Conservation (phyloP, 352 stramenopile species). For the Lagenidium giganteum region DNA sequence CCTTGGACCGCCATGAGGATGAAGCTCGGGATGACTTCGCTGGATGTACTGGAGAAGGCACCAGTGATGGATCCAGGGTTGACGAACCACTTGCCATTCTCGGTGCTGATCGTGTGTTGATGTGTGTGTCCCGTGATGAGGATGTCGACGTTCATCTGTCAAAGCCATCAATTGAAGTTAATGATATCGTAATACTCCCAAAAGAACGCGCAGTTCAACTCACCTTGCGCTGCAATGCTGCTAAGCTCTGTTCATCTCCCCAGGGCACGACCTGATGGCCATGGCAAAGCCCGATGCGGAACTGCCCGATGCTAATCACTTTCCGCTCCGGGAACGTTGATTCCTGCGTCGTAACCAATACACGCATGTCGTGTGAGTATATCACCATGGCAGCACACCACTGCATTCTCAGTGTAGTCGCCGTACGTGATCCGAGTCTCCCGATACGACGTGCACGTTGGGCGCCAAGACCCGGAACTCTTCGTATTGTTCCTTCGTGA, state of each 20-base stretch:
- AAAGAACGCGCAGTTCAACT: background rate
- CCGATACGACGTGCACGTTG: slow-evolving; percentile 95
- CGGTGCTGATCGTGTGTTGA: slow-evolving; percentile 86
- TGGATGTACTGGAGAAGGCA: slow-evolving; percentile 84
- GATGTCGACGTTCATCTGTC: slow-evolving; percentile 96
- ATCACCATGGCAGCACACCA: background rate
- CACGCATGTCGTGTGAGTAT: background rate
- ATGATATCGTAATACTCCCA: too few species aligned
- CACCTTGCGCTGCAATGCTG: slow-evolving; percentile 86
- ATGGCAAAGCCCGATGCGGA: slow-evolving; percentile 96
- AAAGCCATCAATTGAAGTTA: background rate
- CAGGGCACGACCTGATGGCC: slow-evolving; percentile 95
- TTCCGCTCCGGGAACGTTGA: slow-evolving; percentile 92
- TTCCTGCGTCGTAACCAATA: slow-evolving; percentile 27
- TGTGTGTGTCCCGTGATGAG: slow-evolving; percentile 95
- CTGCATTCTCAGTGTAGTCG: background rate
- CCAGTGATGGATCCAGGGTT: slow-evolving; percentile 98
- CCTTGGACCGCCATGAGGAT: slow-evolving; percentile 98
- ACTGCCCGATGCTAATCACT: slow-evolving; percentile 94
- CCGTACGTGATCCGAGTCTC: slow-evolving; percentile 92
- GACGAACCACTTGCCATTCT: slow-evolving; percentile 95
- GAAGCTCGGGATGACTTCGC: slow-evolving; percentile 92
- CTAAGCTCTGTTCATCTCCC: slow-evolving; percentile 85
- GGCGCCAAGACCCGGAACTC: slow-evolving; percentile 93
- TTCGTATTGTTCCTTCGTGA: slow-evolving; percentile 93